A percentile compares a stretch with the other conserved stretches of the same genome.
These are phyloP conservation scores for Aegilops speltoides DNA, from an alignment of 176 grass and related monocot genomes.

Conservation along the genomic window DNA sequence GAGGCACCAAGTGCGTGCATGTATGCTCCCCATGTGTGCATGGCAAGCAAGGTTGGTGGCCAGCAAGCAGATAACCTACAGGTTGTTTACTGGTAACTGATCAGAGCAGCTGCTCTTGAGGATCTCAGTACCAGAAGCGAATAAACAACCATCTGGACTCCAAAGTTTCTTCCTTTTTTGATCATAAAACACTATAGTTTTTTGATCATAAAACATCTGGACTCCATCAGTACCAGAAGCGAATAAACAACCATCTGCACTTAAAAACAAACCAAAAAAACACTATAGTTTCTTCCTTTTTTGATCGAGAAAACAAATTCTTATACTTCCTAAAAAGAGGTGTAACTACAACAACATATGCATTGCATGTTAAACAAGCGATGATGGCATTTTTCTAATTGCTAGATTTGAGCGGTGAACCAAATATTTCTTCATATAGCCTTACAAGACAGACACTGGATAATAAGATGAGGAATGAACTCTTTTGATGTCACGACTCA, in stretches of 20 bases:
- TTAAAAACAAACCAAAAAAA: background rate
- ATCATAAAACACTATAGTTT: too few species aligned
- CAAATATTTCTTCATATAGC: background rate
- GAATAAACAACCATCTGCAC: background rate
- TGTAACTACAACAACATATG: too few species aligned
- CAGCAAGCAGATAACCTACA: background rate
- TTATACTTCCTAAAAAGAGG: too few species aligned
- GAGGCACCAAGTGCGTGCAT: constrained; percentile 18
- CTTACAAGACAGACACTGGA: background rate
- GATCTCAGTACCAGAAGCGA: too few species aligned
- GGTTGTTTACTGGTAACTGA: background rate
- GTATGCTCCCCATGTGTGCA: background rate
- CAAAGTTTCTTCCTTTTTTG: too few species aligned
- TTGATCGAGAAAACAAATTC: too few species aligned
- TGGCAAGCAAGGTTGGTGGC: background rate
- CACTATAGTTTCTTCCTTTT: too few species aligned
- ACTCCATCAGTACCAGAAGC: too few species aligned
- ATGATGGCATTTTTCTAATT: background rate
- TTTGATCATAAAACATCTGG: too few species aligned
- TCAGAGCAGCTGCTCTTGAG: too few species aligned
- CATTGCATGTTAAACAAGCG: too few species aligned
- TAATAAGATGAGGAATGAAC: background rate
- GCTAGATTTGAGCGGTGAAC: background rate
- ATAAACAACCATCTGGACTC: too few species aligned
- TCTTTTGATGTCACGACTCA: background rate